These are phyloP conservation scores for Apiotrichum sp. DNA, from an alignment of 1,284 basidiomycete genomes.

Conservation along the genomic window DNA sequence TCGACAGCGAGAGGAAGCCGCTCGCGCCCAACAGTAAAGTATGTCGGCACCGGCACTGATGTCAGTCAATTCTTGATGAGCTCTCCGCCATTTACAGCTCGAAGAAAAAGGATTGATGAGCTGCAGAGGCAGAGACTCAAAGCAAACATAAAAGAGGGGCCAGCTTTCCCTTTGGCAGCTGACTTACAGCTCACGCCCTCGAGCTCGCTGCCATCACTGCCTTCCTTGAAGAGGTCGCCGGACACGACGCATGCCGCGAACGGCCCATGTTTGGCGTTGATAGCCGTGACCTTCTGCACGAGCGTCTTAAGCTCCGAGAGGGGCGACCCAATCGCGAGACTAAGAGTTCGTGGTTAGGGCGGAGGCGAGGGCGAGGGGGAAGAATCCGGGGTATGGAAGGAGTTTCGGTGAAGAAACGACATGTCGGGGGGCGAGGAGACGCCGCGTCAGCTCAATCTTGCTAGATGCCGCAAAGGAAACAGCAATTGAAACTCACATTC, in stretches of 20 bases:
- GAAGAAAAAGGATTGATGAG: no score
- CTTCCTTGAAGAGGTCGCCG: slow-evolving; percentile 82
- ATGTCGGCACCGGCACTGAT: slow-evolving; percentile 78
- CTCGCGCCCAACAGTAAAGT: slow-evolving; percentile 79
- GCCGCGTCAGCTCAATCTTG: no score
- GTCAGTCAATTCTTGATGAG: neutral
- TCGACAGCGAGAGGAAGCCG: slow-evolving; percentile 66
- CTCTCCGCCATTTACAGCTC: no score
- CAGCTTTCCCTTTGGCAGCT: no score
- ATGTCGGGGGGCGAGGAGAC: no score
- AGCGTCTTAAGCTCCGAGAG: slow-evolving; percentile 68
- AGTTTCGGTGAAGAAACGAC: no score
- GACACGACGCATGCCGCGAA: slow-evolving; percentile 81
- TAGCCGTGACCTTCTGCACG: slow-evolving; percentile 72
- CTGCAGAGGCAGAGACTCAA: no score
- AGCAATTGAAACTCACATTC: slow-evolving; percentile 7
- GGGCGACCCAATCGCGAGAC: slow-evolving; percentile 80
- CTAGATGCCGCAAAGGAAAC: no score
- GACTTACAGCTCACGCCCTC: slow-evolving; percentile 41
- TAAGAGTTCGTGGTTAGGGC: slow-evolving; percentile 33
- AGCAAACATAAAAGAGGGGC: no score
- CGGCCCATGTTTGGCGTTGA: slow-evolving; percentile 89
- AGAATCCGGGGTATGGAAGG: no score
- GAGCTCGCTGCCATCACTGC: slow-evolving; percentile 50
- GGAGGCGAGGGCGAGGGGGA: no score